A percentile compares a stretch with the other conserved stretches of the same genome.
Conservation (phyloP, 805 yeast genomes). For the Lipomyces yamanashiensis region DNA sequence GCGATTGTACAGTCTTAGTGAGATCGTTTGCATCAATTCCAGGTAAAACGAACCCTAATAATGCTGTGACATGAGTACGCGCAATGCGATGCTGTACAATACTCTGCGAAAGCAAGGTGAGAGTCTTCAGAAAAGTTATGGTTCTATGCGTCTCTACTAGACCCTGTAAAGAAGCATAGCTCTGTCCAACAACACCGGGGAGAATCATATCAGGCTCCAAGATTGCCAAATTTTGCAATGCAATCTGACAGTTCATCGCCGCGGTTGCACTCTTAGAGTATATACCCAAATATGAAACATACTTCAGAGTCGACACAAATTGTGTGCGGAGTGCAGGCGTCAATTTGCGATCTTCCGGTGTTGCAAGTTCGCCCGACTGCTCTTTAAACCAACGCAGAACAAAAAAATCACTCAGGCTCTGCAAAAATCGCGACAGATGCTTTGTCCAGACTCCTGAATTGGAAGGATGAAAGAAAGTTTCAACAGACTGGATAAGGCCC, state of each 20-base stretch:
- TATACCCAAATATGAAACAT: slow-evolving; percentile 68
- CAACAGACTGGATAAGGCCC: slow-evolving; percentile 67
- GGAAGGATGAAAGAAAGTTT: slow-evolving; percentile 89
- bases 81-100: slow-evolving; percentile 66
- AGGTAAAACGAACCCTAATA: slow-evolving; percentile 69
- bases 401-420: slow-evolving; percentile 54
- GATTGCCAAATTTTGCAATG: slow-evolving; percentile 67
- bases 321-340: slow-evolving; percentile 46
- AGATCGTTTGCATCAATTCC: slow-evolving; percentile 91
- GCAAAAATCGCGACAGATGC: slow-evolving; percentile 67
- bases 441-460: slow-evolving; percentile 88
- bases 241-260: slow-evolving; percentile 60
- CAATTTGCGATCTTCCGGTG: slow-evolving; percentile 42
- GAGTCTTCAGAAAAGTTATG: slow-evolving; percentile 67
- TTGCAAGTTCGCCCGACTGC: slow-evolving; percentile 41
- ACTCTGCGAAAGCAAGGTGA: slow-evolving; percentile 67
- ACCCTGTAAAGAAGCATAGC: slow-evolving; percentile 59
- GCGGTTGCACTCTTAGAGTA: slow-evolving; percentile 69
- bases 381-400: slow-evolving; percentile 47
- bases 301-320: slow-evolving; percentile 60
- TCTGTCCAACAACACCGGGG: slow-evolving; percentile 53
- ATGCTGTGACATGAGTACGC: slow-evolving; percentile 77
- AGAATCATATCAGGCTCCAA: slow-evolving; percentile 56
- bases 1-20: slow-evolving; percentile 66
- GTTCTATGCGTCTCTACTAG: slow-evolving; percentile 72